A percentile compares a stretch with the other conserved stretches of the same genome.
Evolutionary conservation across 1,284 basidiomycete genomes (phyloP).

Genomic region (Naganishia albida): DNA sequence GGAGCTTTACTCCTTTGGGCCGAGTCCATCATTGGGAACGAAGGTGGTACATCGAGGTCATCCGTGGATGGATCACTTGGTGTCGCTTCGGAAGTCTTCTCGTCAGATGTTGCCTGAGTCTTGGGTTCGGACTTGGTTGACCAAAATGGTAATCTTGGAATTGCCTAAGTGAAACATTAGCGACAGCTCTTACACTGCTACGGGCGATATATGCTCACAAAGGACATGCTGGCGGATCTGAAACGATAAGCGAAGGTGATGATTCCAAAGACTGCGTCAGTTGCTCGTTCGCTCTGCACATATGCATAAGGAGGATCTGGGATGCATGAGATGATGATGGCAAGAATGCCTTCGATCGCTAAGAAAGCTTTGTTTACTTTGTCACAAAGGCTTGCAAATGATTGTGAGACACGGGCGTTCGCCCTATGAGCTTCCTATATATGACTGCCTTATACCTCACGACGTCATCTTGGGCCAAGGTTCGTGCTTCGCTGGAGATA

Average conservation of each 20-base stretch:
- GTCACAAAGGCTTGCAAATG: not conserved
- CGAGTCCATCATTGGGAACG: conserved; percentile 78
- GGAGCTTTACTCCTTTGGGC: conserved; percentile 68
- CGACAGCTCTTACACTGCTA: no score
- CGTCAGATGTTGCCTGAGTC: conserved; percentile 56
- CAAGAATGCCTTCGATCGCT: not conserved
- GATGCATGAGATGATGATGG: not conserved
- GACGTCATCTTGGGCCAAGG: no score
- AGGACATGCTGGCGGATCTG: not conserved
- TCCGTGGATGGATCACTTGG: conserved; percentile 51
- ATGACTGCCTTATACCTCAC: not conserved
- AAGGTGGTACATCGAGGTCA: conserved; percentile 71
- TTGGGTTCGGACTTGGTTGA: not conserved
- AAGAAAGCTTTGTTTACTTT: conserved; percentile 15
- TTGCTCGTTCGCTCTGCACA: no score
- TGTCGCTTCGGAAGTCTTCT: conserved; percentile 34
- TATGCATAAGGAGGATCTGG: no score
- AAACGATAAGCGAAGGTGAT: no score
- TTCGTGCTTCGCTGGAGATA: no score
- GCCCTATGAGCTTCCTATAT: no score
- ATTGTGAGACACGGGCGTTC: not conserved
- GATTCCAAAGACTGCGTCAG: no score
- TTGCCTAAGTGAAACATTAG: conserved; percentile 3
- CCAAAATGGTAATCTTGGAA: conserved; percentile 24
- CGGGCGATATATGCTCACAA: not conserved